Evolutionary conservation across 1,139 yeast genomes (phyloP).

Genomic region (Taphrina pruni): DNA sequence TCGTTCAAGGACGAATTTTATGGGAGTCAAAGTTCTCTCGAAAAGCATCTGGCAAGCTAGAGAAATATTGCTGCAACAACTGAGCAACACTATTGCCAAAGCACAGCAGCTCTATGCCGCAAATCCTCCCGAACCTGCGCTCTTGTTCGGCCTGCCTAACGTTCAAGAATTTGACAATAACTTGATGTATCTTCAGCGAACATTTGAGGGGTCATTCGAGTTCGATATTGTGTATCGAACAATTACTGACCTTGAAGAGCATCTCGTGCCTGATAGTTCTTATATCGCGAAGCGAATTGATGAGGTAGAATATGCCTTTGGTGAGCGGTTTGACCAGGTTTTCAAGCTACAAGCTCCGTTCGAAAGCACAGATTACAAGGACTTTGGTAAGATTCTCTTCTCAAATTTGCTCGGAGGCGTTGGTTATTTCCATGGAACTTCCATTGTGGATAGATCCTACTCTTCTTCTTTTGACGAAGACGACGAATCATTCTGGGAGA

Average conservation of each 20-base stretch:
- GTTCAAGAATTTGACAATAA: constrained; percentile 71
- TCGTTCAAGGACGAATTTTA: constrained; percentile 61
- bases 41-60: constrained; percentile 79
- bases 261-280: not conserved
- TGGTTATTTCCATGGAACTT: constrained; percentile 87
- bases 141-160: constrained; percentile 63
- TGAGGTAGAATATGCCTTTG: constrained; percentile 52
- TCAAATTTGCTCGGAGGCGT: constrained; percentile 89
- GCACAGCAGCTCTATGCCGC: constrained; percentile 55
- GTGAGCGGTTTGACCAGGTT: constrained; percentile 61
- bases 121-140: constrained; percentile 53
- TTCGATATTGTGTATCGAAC: constrained; percentile 70
- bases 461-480: constrained; percentile 65
- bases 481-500: constrained; percentile 52
- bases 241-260: not conserved
- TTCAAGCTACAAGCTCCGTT: constrained; percentile 68
- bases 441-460: constrained; percentile 76
- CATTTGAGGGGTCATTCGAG: constrained; percentile 72
- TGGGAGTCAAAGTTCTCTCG: constrained; percentile 72
- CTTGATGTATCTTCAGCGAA: constrained; percentile 76
- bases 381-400: constrained; percentile 76
- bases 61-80: constrained; percentile 71
- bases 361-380: constrained; percentile 55
- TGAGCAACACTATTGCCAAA: constrained; percentile 70
- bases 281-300: constrained; percentile 46